These are phyloP conservation scores for Cryptococcus floricola DNA, from an alignment of 1,284 basidiomycete genomes.

Conservation along the genomic window DNA sequence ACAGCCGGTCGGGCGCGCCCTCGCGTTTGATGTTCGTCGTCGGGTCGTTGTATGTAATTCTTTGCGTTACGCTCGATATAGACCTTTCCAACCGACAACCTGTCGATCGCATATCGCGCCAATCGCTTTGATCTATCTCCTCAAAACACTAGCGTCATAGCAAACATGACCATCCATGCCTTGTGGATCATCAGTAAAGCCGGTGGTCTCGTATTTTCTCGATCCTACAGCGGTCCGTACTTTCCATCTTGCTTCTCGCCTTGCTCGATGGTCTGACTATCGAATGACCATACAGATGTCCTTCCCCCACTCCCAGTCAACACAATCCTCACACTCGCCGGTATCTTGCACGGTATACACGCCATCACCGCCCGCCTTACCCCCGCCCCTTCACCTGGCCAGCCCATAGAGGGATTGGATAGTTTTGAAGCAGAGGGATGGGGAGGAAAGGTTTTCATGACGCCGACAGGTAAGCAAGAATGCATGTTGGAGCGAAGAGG, in stretches of 20 bases:
- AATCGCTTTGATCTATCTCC: too few species aligned
- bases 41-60: too few species aligned
- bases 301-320: conserved; percentile 87
- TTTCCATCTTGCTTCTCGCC: not conserved
- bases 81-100: too few species aligned
- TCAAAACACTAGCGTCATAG: not conserved
- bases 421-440: conserved; percentile 84
- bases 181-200: conserved; percentile 93
- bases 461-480: conserved; percentile 73
- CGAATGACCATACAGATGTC: conserved; percentile 59
- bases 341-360: conserved; percentile 95
- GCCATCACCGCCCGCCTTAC: conserved; percentile 92
- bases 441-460: conserved; percentile 59
- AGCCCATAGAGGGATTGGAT: conserved; percentile 62
- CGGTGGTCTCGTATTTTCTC: conserved; percentile 90
- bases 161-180: conserved; percentile 35
- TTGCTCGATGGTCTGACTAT: not conserved
- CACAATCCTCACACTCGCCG: conserved; percentile 93
- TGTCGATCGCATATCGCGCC: too few species aligned
- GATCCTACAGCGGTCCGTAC: conserved; percentile 62
- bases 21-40: too few species aligned
- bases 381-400: conserved; percentile 55
- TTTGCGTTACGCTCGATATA: too few species aligned
- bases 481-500: not conserved
- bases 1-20: too few species aligned